A percentile compares a stretch with the other conserved stretches of the same genome.
Conservation (phyloP, 345 rosid genomes). For the Raphanus sativus region DNA sequence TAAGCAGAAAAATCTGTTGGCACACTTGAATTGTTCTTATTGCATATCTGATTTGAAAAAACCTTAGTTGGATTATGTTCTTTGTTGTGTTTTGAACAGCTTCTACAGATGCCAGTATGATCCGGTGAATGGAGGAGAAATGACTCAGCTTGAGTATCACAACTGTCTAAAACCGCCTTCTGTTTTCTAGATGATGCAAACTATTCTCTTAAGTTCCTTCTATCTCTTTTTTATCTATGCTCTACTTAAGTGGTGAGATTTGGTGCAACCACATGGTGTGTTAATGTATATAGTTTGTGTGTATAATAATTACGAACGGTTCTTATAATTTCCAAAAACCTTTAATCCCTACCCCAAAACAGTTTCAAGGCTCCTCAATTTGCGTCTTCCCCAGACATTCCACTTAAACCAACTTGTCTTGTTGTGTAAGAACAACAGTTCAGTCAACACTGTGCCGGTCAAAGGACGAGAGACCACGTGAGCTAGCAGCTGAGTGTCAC, state of each 20-base stretch:
- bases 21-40: neutral
- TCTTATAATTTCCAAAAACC: slow-evolving; percentile 6
- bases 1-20: neutral
- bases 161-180: slow-evolving; percentile 79
- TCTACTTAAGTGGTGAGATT: slow-evolving; percentile 22
- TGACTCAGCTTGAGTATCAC: slow-evolving; percentile 80
- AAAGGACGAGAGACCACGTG: neutral
- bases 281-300: slow-evolving; percentile 32
- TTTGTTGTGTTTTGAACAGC: slow-evolving; percentile 49
- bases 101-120: slow-evolving; percentile 89
- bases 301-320: slow-evolving; percentile 18
- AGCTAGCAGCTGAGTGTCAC: neutral
- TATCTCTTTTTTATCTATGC: neutral
- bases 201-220: neutral
- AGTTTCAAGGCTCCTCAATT: neutral
- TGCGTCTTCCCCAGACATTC: neutral
- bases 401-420: neutral
- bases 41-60: neutral
- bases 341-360: slow-evolving; percentile 24
- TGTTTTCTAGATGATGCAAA: slow-evolving; percentile 45
- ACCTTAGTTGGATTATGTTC: neutral
- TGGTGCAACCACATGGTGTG: slow-evolving; percentile 10
- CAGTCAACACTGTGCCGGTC: neutral
- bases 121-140: slow-evolving; percentile 87
- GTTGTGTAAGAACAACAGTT: neutral